Percentiles rank a stretch among this genome's conserved stretches.
phyloP scores from a whole-genome alignment of 805 yeast genomes.

The Candida yuanshanica region DNA sequence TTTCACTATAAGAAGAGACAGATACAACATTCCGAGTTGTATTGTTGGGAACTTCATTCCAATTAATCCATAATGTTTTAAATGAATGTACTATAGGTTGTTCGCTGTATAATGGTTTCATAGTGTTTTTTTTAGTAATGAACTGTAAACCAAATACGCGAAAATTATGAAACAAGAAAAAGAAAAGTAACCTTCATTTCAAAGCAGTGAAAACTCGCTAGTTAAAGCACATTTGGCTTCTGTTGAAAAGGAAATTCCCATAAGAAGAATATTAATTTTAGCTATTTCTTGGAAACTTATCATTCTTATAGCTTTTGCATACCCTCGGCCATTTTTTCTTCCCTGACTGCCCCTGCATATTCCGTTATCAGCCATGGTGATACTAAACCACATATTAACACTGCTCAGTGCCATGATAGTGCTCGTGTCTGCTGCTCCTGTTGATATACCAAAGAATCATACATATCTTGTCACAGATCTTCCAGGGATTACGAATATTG shows the following conservation, averaged over 20 bases:
- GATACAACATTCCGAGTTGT: conserved; percentile 93
- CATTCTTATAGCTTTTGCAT: too few species aligned
- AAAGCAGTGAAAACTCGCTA: too few species aligned
- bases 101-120: too few species aligned
- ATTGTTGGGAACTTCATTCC: conserved; percentile 95
- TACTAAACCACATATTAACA: background rate
- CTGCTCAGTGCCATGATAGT: background rate
- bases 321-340: background rate
- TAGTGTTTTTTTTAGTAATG: too few species aligned
- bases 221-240: too few species aligned
- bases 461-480: conserved; percentile 14
- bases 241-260: too few species aligned
- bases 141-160: too few species aligned
- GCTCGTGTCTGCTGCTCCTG: conserved; percentile 8
- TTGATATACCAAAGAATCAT: conserved; percentile 12
- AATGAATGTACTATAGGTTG: too few species aligned
- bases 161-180: too few species aligned
- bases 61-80: conserved; percentile 32
- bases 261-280: too few species aligned
- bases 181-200: too few species aligned
- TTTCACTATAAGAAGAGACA: conserved; percentile 86
- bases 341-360: background rate
- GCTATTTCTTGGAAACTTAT: too few species aligned
- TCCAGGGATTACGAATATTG: conserved; percentile 17
- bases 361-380: background rate